Evolutionary conservation across 306 rosid genomes (phyloP).

Genomic region (Glycine latifolia): DNA sequence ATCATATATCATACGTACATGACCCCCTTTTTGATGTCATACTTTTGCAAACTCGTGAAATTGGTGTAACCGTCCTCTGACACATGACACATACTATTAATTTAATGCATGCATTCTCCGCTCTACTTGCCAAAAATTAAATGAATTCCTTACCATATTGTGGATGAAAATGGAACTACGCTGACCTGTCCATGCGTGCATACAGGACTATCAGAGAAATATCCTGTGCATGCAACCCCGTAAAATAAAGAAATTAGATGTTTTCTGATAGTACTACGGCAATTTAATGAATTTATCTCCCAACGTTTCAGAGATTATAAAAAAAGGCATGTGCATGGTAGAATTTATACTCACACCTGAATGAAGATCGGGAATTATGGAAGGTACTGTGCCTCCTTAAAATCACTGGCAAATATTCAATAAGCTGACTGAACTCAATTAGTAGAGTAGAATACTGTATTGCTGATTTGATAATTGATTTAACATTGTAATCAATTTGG

Average conservation of each 20-base stretch:
- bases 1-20: constrained; percentile 29
- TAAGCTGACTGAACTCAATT: constrained; percentile 22
- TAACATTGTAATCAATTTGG: constrained; percentile 55
- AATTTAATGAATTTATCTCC: too few relatives aligned
- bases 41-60: constrained; percentile 18
- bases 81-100: constrained; percentile 35
- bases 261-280: too few relatives aligned
- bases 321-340: neutral
- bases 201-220: constrained; percentile 6
- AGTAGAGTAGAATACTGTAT: constrained; percentile 39
- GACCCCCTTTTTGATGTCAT: constrained; percentile 17
- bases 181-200: constrained; percentile 9
- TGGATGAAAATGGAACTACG: neutral
- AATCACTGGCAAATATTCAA: constrained; percentile 15
- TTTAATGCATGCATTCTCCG: constrained; percentile 23
- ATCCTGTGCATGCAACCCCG: constrained; percentile 27
- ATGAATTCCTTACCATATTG: neutral
- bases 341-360: constrained; percentile 19
- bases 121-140: neutral
- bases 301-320: too few relatives aligned
- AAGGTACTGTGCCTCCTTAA: neutral
- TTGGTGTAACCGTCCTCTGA: constrained; percentile 29
- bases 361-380: constrained; percentile 27
- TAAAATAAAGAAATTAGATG: too few relatives aligned
- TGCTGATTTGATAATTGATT: constrained; percentile 48